Base-by-base conservation (phyloP, 352 stramenopile species). In the Pythium myriotylum region DNA sequence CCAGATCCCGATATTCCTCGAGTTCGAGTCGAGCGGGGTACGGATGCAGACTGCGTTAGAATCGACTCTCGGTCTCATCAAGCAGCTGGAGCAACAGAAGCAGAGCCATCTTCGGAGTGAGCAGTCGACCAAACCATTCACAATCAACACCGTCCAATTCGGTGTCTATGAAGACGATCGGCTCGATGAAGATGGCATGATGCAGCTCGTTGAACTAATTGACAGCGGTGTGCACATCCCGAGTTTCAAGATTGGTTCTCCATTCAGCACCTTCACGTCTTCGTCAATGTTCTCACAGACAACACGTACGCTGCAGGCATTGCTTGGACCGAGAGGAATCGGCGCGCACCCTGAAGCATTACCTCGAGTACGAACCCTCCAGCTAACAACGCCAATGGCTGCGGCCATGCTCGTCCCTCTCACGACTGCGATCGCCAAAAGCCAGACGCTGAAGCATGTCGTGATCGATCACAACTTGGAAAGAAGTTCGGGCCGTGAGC, bases 351-450 rank as follows among this genome's bases (percentile, higher is more conserved):
- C 37, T 19, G 37, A 17, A 43, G 26, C 4, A 3, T 42, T 20
- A 2, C 27, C 24, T 19, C 23, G 35, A 8, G 1, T 53, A 5
- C 26, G 45, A 29, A 24, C 27, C 37, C 42, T 60, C 26, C 16
- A 45, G 10, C 9, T 60, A 19, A 49, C 27, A 14, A 27, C 42
- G 4, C 53, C 53, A 2, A 51, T 59, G 39, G 8, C 39, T 1
- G 29, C 45, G 40, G 35, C 43, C 17, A 39, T 59, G 16, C 37
- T 48, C 0, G 46, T 60, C 10, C 16, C 53, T 5, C n/a, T 53
- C 26, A 49, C 37, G 19, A 43, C 52, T 2, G 41, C 53, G 16
- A 52, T 60, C 41, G 53, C 42, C 3, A n/a, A 60, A 8, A 60
- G 53, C 23, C 29, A 52, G 26, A 60, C 53, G 13, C 19, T 60